phyloP scores from a whole-genome alignment of 2,329 filamentous ascomycete species.

The Ophiosphaerella korrae region DNA sequence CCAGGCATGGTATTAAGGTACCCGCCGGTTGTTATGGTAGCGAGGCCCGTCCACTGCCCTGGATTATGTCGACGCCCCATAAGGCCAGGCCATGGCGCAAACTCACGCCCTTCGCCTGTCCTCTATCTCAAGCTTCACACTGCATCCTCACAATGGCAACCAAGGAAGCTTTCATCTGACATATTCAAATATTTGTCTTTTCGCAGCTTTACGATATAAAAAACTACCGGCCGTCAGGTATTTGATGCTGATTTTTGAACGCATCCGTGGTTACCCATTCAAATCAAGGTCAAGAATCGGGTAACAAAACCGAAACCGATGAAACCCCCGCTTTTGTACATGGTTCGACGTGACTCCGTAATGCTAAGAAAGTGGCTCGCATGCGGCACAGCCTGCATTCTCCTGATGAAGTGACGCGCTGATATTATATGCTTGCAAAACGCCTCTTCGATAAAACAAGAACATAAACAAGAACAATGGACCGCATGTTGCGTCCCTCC shows the following conservation, averaged over 20 bases:
- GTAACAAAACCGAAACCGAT: slow-evolving; percentile 15
- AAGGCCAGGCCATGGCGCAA: not conserved
- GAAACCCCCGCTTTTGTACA: slow-evolving; percentile 40
- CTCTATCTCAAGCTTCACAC: not conserved
- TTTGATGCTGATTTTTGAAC: slow-evolving; percentile 22
- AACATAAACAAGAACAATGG: slow-evolving; percentile 16
- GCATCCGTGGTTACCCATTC: slow-evolving; percentile 13
- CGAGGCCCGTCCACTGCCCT: not conserved
- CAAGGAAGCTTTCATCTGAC: slow-evolving; percentile 8
- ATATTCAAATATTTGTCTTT: slow-evolving; percentile 32
- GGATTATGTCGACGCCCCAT: not conserved
- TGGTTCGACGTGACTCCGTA: slow-evolving; percentile 22
- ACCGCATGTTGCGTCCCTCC: slow-evolving; percentile 13
- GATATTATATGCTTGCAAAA: slow-evolving; percentile 26
- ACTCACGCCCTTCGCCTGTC: not conserved
- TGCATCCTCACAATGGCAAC: not conserved
- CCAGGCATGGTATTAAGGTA: not conserved
- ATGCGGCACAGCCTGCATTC: slow-evolving; percentile 19
- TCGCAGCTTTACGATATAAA: slow-evolving; percentile 20
- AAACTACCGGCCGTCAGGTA: slow-evolving; percentile 15
- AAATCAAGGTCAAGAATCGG: slow-evolving; percentile 17
- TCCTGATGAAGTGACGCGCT: slow-evolving; percentile 12
- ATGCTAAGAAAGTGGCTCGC: slow-evolving; percentile 19
- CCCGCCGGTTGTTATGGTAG: not conserved
- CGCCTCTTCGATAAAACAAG: slow-evolving; percentile 13